These are phyloP conservation scores for Forsythia suspensa DNA, from an alignment of 257 asterid species.

Conservation along the genomic window DNA sequence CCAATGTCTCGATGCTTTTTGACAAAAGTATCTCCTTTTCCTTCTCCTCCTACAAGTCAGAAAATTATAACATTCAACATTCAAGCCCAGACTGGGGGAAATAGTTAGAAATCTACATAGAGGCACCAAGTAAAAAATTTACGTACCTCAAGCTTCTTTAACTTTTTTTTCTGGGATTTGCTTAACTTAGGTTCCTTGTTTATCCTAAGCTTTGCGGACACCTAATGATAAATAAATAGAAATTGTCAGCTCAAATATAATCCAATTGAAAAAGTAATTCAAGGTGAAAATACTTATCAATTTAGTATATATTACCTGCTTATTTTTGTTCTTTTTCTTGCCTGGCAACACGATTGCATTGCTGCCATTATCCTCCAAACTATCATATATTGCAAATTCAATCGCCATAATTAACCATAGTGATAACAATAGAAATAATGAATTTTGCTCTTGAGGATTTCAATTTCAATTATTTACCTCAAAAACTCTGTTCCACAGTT, in stretches of 20 bases:
- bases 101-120: not conserved
- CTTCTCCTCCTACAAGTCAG: constrained; percentile 72
- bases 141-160: constrained; percentile 79
- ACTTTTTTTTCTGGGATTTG: constrained; percentile 76
- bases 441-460: not conserved
- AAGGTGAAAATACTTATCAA: not conserved
- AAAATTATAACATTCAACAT: constrained; percentile 19
- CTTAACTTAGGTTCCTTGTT: constrained; percentile 46
- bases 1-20: constrained; percentile 68
- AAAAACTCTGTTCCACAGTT: constrained; percentile 2
- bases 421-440: not conserved
- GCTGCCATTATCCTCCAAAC: constrained; percentile 41
- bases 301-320: constrained; percentile 35
- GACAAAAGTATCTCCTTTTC: constrained; percentile 61
- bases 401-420: not conserved
- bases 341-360: constrained; percentile 48
- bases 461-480: constrained; percentile 21
- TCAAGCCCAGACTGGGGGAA: constrained; percentile 2
- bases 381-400: not conserved
- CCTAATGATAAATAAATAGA: constrained; percentile 29
- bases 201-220: constrained; percentile 26
- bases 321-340: constrained; percentile 46
- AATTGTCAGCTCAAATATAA: not conserved
- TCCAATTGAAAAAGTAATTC: not conserved
- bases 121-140: not conserved